Base-by-base conservation (phyloP, 441 rosid species). In the Adansonia gregorii region DNA sequence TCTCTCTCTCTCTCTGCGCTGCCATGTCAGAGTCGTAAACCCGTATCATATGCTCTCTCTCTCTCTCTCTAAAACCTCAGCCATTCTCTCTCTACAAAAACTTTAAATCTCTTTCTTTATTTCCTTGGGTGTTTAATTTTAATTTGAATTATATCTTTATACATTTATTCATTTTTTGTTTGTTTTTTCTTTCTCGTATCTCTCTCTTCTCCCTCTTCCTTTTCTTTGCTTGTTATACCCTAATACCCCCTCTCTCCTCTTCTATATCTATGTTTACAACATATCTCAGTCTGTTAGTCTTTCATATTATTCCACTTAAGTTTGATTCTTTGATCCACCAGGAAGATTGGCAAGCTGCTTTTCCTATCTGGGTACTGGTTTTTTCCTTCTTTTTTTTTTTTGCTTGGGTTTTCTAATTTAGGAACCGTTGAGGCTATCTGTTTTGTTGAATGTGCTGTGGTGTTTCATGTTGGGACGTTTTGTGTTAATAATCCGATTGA, bases 1-100 rank as follows among this genome's bases (percentile, higher is more conserved):
- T 81, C 79, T 81, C 69, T 82, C 79, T 78, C 41, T 35, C 41
- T 35, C 41, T 85, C 82, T 86, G 90, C 81, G 84, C 84, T 89
- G 97, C 91, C 93, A 87, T 90, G 97, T 94, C 95, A 91, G 94
- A 83, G 87, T 76, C 83, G 85, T 77, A 81, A 85, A 83, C 89
- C 88, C 87, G 98, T 86, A 90, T 92, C 89, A 77, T 83, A 82
- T 82, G 92, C 91, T 80, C 67, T 73, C 72, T 72, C 41, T 3
- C 39, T 84, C 80, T 73, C 73, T 80, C 71, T 59, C 61, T 48
- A 70, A 55, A 77, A 27, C 51, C 41, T 17, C 68, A 43, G 1
- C 2, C 55, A 35, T 35, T 52, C 72, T 75, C 85, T 83, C 88
- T 76, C 83, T 48, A 20, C 8, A 49, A 11, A 35, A 35, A 35